phyloP scores from a whole-genome alignment of 495 filamentous ascomycete genomes.

The Penicillium coffeae region DNA sequence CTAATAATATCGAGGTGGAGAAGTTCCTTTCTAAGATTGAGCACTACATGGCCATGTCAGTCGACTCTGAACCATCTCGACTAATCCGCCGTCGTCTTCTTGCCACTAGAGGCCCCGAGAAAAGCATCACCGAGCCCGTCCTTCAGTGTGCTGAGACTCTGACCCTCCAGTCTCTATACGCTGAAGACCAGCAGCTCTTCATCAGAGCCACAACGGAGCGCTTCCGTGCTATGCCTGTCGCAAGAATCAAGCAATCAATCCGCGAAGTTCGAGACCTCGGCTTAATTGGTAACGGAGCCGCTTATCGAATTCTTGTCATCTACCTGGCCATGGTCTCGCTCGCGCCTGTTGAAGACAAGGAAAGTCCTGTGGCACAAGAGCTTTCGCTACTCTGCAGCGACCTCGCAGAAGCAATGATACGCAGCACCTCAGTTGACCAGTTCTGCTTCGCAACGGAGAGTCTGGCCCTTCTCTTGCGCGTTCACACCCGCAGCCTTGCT shows the following conservation, averaged over 20 bases:
- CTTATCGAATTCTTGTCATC: constrained; percentile 33
- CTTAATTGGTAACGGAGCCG: constrained; percentile 27
- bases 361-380: constrained; percentile 30
- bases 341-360: constrained; percentile 37
- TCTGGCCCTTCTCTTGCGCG: constrained; percentile 55
- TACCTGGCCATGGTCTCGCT: constrained; percentile 35
- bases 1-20: constrained; percentile 34
- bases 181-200: constrained; percentile 41
- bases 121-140: constrained; percentile 28
- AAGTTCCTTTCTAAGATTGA: constrained; percentile 40
- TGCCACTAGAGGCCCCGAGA: constrained; percentile 29
- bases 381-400: constrained; percentile 35
- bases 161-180: constrained; percentile 36
- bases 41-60: constrained; percentile 36
- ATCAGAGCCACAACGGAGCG: constrained; percentile 35
- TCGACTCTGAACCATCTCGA: constrained; percentile 34
- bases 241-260: constrained; percentile 27
- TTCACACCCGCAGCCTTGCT: constrained; percentile 48
- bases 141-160: constrained; percentile 37
- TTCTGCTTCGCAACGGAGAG: constrained; percentile 56
- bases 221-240: constrained; percentile 33
- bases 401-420: constrained; percentile 26
- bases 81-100: constrained; percentile 39
- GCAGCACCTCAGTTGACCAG: constrained; percentile 42
- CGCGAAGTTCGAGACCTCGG: constrained; percentile 32